Conservation (phyloP, 2,329 filamentous ascomycete genomes). For the Diplocarpon mali region DNA sequence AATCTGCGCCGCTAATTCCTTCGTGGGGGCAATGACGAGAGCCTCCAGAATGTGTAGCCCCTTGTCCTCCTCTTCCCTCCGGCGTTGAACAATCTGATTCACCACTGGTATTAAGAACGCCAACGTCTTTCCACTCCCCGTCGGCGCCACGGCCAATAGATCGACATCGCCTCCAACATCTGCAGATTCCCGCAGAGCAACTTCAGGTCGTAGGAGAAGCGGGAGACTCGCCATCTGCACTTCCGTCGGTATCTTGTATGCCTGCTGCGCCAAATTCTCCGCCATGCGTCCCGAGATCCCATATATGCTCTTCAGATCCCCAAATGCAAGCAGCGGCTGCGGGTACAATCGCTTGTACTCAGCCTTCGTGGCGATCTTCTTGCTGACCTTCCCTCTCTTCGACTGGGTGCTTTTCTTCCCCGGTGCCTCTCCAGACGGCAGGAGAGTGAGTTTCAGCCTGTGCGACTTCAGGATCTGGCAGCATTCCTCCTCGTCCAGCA, state of each 20-base stretch:
- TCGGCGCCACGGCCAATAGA: slow-evolving; percentile 82
- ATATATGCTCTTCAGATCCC: slow-evolving; percentile 59
- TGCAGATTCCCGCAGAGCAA: slow-evolving; percentile 33
- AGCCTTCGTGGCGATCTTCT: slow-evolving; percentile 34
- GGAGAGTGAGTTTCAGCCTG: slow-evolving; percentile 71
- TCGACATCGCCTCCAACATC: slow-evolving; percentile 40
- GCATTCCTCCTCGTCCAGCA: slow-evolving; percentile 58
- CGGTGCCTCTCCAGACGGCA: slow-evolving; percentile 39
- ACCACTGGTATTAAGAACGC: slow-evolving; percentile 85
- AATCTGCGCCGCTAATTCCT: slow-evolving; percentile 70
- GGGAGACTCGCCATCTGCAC: slow-evolving; percentile 84
- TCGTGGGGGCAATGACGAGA: slow-evolving; percentile 66
- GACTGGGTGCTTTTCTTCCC: slow-evolving; percentile 33
- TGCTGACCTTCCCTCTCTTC: slow-evolving; percentile 48
- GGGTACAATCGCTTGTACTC: slow-evolving; percentile 58
- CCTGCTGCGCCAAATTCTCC: slow-evolving; percentile 73
- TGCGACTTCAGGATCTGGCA: slow-evolving; percentile 66
- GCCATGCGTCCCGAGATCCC: slow-evolving; percentile 62
- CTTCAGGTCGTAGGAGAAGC: slow-evolving; percentile 52
- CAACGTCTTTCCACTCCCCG: slow-evolving; percentile 91
- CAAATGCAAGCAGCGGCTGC: slow-evolving; percentile 68
- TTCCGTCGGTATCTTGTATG: slow-evolving; percentile 81
- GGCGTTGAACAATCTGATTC: slow-evolving; percentile 56
- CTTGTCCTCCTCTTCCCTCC: slow-evolving; percentile 27
- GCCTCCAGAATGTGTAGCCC: slow-evolving; percentile 48